Conservation (phyloP, 192 early-diverging fungal species). For the Entophlyctis helioformis region DNA sequence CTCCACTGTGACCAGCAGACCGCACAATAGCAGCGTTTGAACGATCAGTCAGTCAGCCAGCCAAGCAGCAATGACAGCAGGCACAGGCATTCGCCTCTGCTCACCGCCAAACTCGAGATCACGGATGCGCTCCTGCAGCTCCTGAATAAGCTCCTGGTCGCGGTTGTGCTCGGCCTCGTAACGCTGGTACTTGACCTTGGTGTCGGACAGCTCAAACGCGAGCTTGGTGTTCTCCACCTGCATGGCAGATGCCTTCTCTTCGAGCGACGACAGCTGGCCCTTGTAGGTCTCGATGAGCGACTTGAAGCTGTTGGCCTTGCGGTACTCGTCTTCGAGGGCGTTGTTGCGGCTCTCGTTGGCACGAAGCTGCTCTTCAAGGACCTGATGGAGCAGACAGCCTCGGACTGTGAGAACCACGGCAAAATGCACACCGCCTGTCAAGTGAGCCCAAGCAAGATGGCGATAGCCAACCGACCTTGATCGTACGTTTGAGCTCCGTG, state of each 20-base stretch:
- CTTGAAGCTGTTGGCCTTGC: conserved; percentile 63
- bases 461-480: conserved; percentile 32
- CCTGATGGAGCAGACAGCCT: too few species aligned
- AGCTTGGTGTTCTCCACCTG: conserved; percentile 59
- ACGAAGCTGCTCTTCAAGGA: too few species aligned
- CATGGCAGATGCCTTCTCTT: conserved; percentile 54
- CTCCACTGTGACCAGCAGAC: not conserved
- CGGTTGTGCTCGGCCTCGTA: conserved; percentile 49
- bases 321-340: conserved; percentile 76
- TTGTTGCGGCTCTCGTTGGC: too few species aligned
- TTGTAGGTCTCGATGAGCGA: conserved; percentile 81
- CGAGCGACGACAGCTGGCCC: conserved; percentile 65
- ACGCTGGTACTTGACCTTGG: conserved; percentile 46
- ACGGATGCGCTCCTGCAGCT: conserved; percentile 65
- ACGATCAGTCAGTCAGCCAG: not conserved
- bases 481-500: conserved; percentile 62
- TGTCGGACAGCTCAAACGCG: conserved; percentile 56
- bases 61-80: not conserved
- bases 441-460: not conserved
- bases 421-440: too few species aligned
- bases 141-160: conserved; percentile 64
- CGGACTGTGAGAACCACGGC: too few species aligned
- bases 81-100: not conserved
- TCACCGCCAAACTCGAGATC: conserved; percentile 65
- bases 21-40: not conserved